These are phyloP conservation scores for Melaleuca alternifolia DNA, from an alignment of 345 rosid genomes.

Conservation along the genomic window DNA sequence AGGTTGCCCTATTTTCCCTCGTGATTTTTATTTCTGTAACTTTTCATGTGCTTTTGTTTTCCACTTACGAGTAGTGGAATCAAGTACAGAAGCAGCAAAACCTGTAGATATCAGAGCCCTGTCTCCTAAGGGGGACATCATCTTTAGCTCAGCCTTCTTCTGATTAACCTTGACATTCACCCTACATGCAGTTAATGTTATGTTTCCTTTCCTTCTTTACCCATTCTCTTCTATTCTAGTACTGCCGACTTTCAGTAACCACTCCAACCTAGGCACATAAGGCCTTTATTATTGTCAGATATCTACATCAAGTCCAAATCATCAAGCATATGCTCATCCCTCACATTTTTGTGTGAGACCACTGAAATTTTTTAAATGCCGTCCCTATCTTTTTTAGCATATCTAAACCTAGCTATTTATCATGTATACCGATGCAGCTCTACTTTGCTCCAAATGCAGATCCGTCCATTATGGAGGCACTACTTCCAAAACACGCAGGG, in stretches of 20 bases:
- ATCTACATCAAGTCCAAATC: background rate
- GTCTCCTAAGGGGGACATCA: background rate
- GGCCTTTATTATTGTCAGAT: background rate
- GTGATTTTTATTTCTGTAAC: background rate
- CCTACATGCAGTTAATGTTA: background rate
- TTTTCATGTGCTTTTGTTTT: background rate
- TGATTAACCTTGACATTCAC: background rate
- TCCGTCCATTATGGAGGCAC: conserved; percentile 76
- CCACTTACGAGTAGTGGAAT: background rate
- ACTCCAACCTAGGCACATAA: background rate
- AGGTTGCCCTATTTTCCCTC: conserved; percentile 22
- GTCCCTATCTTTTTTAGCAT: background rate
- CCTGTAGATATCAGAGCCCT: background rate
- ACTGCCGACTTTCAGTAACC: background rate
- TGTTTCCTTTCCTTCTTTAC: background rate
- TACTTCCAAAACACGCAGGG: conserved; percentile 79
- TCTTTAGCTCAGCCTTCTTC: background rate
- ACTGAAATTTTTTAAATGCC: background rate
- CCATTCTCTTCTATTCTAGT: background rate
- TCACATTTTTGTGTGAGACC: background rate
- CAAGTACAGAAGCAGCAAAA: background rate
- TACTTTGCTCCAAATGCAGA: conserved; percentile 18
- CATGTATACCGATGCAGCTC: background rate
- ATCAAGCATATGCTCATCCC: background rate
- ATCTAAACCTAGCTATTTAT: background rate